A percentile compares a stretch with the other conserved stretches of the same genome.
Conservation (phyloP, 2,329 filamentous ascomycete genomes). For the Niveomyces coronatus region DNA sequence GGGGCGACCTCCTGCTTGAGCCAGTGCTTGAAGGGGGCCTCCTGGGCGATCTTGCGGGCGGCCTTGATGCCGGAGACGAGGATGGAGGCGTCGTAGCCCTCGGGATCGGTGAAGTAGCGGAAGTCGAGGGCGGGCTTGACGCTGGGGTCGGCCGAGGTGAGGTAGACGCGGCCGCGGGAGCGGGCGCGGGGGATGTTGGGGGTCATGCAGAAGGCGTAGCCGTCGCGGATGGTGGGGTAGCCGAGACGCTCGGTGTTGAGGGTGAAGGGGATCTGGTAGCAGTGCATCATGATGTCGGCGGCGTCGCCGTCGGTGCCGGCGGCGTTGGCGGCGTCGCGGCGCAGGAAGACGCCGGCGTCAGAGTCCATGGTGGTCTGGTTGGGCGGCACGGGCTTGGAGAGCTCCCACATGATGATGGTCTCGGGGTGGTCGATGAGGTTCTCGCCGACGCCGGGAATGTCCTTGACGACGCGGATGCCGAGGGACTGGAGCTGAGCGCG, state of each 20-base stretch:
- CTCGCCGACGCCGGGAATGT: conserved; percentile 49
- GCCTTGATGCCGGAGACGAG: conserved; percentile 68
- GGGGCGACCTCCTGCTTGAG: conserved; percentile 75
- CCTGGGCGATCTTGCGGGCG: conserved; percentile 64
- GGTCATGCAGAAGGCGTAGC: conserved; percentile 86
- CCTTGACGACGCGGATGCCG: conserved; percentile 43
- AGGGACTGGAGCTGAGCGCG: conserved; percentile 41
- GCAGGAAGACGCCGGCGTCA: conserved; percentile 80
- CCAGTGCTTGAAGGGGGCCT: conserved; percentile 72
- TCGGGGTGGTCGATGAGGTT: conserved; percentile 53
- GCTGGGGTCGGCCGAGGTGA: conserved; percentile 62
- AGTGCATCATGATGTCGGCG: conserved; percentile 91
- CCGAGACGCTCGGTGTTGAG: conserved; percentile 76
- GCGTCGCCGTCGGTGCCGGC: conserved; percentile 58
- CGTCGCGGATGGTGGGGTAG: conserved; percentile 51
- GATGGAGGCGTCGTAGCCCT: conserved; percentile 75
- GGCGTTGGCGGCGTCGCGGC: conserved; percentile 63
- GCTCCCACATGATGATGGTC: conserved; percentile 60
- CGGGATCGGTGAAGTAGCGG: conserved; percentile 79
- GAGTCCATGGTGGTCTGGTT: conserved; percentile 89
- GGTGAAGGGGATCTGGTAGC: conserved; percentile 89
- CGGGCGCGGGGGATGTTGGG: conserved; percentile 80
- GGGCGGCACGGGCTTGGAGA: conserved; percentile 62
- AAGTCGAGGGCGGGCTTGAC: conserved; percentile 81
- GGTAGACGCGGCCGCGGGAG: conserved; percentile 66